A percentile compares a stretch with the other conserved stretches of the same genome.
Evolutionary conservation across 208 protist genomes (phyloP).

Genomic region (Leishmania martiniquensis): DNA sequence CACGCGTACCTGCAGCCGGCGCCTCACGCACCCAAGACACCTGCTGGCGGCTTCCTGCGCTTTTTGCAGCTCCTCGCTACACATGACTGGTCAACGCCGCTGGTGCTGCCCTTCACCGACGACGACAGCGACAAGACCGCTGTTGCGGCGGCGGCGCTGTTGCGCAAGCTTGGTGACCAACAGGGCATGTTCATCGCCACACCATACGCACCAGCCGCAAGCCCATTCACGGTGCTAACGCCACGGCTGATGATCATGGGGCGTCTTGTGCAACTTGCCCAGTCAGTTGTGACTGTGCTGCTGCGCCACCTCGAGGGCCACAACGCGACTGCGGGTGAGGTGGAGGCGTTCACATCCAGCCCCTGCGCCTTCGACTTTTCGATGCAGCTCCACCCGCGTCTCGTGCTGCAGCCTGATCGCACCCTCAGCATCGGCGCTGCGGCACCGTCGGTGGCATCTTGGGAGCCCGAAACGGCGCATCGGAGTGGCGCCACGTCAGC

Average conservation of each 20-base stretch:
- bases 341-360: conserved; percentile 54
- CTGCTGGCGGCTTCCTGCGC: conserved; percentile 72
- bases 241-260: conserved; percentile 84
- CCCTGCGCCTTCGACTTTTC: conserved; percentile 69
- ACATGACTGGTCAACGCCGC: conserved; percentile 75
- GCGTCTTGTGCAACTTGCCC: conserved; percentile 80
- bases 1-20: conserved; percentile 65
- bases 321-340: conserved; percentile 38
- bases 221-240: conserved; percentile 82
- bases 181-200: conserved; percentile 87
- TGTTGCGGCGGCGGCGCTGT: conserved; percentile 44
- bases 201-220: conserved; percentile 72
- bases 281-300: conserved; percentile 48
- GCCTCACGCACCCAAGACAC: conserved; percentile 54
- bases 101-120: conserved; percentile 75
- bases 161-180: conserved; percentile 62
- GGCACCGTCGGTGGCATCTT: background rate
- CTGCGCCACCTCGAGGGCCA: conserved; percentile 46
- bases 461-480: background rate
- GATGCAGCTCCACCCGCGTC: conserved; percentile 72
- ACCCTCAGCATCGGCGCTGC: conserved; percentile 25
- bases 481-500: background rate
- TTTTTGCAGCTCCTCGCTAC: conserved; percentile 81
- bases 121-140: conserved; percentile 42
- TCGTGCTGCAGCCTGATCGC: conserved; percentile 75